Base-by-base conservation (phyloP, 1,139 yeast species). In the Groenewaldozyma auringiensis region DNA sequence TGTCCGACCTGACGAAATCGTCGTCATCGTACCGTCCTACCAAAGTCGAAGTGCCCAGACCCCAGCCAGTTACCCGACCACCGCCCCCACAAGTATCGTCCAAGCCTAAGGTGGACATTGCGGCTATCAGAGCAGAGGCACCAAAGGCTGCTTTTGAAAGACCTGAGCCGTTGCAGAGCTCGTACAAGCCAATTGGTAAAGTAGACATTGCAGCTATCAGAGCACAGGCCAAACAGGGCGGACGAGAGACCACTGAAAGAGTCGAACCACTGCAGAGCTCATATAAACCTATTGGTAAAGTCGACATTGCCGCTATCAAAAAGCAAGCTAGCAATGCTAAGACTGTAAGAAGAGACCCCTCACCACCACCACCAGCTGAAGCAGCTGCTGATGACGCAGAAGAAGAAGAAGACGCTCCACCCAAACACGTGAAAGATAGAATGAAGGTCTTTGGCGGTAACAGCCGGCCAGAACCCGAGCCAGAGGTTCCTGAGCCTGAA, bases 21-120 rank as follows among this genome's bases (percentile, higher is more conserved):
- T 79, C 83, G 27, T 71, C 85, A 11, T 79, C 87, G n/a, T 83
- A 83, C 63, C 75, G 75, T 57, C 87, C 94, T 36, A 76, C 84
- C 27, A 47, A 47, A 25, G 46, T 43, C 8, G 42, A 43, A 20
- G 22, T 35, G 6, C 36, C 36, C 18, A 33, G 13, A 17, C 18
- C 18, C 18, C 16, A 33, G 18, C 36, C 36, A 14, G 36, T 33
- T 4, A 11, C 29, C 25, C 29, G 45, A 27, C 43, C 21, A n/a
- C 21, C 22, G 18, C 31, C 41, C 9, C 34, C 35, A 6, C 14
- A 13, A 32, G 36, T 32, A n/a, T 32, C 36, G 4, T 32, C 36
- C 18, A 32, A 32, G 18, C 13, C 36, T 9, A 71, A 70, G 54
- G 78, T 74, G 22, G 74, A 73, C 51, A 64, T 72, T 42, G 61